These are phyloP conservation scores for Cornus kousa DNA, from an alignment of 148 eudicot species.

Conservation along the genomic window DNA sequence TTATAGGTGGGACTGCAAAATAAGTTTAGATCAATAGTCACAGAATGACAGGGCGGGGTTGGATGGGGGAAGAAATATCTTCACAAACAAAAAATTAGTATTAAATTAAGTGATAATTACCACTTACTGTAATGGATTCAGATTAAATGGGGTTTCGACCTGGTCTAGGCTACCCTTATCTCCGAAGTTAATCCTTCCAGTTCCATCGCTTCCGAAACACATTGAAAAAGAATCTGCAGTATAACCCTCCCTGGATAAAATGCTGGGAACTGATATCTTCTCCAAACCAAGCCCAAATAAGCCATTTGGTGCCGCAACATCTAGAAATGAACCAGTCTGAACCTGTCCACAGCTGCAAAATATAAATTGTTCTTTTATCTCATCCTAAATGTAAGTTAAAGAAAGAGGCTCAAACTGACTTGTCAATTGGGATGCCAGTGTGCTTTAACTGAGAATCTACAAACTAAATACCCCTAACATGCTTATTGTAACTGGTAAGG, in stretches of 20 bases:
- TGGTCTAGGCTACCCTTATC: constrained; percentile 79
- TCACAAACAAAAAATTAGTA: constrained; percentile 10
- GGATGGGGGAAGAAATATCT: background rate
- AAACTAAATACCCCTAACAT: background rate
- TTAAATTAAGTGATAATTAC: constrained; percentile 32
- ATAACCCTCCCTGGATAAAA: constrained; percentile 72
- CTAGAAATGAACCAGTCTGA: constrained; percentile 92
- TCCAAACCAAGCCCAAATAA: constrained; percentile 94
- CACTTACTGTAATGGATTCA: constrained; percentile 82
- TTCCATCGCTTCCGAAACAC: constrained; percentile 93
- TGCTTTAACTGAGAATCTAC: background rate
- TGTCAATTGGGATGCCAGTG: background rate
- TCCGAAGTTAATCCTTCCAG: constrained; percentile 86
- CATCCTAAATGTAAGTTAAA: background rate
- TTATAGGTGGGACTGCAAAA: constrained; percentile 78
- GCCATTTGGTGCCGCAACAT: constrained; percentile 94
- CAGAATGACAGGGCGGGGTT: background rate
- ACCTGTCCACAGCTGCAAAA: constrained; percentile 87
- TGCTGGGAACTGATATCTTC: constrained; percentile 88
- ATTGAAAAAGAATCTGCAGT: constrained; percentile 83
- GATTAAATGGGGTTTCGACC: constrained; percentile 72
- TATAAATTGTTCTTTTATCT: constrained; percentile 12
- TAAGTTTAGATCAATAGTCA: constrained; percentile 1
- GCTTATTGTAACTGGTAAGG: background rate
- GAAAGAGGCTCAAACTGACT: background rate